Base-by-base conservation (phyloP, 106 monocot species). In the Alisma plantagoaquatica region DNA sequence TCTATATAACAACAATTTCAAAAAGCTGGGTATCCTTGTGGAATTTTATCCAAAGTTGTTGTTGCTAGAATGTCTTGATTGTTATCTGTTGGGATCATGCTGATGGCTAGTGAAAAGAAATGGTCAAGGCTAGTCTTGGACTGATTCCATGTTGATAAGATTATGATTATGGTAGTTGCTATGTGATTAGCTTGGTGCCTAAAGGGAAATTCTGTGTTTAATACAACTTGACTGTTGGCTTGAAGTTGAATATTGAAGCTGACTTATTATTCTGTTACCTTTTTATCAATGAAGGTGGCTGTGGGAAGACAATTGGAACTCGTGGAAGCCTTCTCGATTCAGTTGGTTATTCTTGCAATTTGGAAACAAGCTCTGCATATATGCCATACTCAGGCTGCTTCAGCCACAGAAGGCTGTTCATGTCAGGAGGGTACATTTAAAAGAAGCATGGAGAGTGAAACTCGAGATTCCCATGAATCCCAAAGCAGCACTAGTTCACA, bases 281-380 rank as follows among this genome's bases (percentile, higher is more conserved):
- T 46, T 64, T 54, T 33, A 20, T 27, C 21, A 35, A 21, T 5
- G 42, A 54, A 91, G 91, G 45, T 81, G 25, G 72, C 31, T 43
- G 62, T 49, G 51, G 86, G 65, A 27, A 76, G 55, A 31, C 51
- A 42, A 10, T 51, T 98, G 49, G 81, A n/a, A n/a, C n/a, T n/a
- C n/a, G n/a, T n/a, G n/a, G n/a, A 82, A 59, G 96, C 89, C 14
- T 85, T 98, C 38, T 84, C 96, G 9, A 51, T 98, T 61, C 96
- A 98, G 70, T 57, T 98, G 22, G 76, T 98, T 23, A 38, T 98
- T 54, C 78, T 98, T 69, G 88, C 96, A 43, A 82, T 85, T 33
- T 90, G 89, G 96, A 98, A 82, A 66, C 89, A 98, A 67, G 96
- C 85, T 11, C 57, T 98, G 70, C 78, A 90, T 56, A 72, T 85